Evolutionary conservation across 305 asterid species (phyloP).

Genomic region (Rubia tinctorum): DNA sequence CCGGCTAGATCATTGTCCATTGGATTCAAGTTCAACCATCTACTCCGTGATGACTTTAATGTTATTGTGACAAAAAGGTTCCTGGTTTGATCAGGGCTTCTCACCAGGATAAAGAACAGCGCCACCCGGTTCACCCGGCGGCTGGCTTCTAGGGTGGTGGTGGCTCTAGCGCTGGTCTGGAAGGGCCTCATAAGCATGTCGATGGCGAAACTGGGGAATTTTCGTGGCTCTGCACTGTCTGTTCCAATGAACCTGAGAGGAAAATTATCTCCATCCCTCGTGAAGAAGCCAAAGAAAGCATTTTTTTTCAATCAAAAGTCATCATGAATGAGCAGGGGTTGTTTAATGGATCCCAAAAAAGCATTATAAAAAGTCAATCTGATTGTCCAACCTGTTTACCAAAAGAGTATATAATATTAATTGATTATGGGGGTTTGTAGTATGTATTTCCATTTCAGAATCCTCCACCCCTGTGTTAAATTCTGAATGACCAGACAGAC

Average conservation of each 20-base stretch:
- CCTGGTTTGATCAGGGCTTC: background rate
- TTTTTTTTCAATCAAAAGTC: no score
- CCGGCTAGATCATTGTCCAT: background rate
- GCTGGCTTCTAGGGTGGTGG: background rate
- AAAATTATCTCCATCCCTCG: background rate
- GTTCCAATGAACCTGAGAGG: conserved; percentile 2
- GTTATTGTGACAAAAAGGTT: background rate
- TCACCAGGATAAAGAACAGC: background rate
- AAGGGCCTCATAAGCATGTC: background rate
- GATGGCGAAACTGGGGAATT: background rate
- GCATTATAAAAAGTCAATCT: no score
- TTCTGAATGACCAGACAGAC: no score
- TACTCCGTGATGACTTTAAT: background rate
- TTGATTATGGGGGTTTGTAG: no score
- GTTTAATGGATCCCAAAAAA: no score
- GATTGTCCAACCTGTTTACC: no score
- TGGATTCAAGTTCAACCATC: background rate
- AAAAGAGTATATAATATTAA: no score
- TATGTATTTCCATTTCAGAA: no score
- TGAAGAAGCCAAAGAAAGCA: background rate
- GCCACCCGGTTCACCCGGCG: background rate
- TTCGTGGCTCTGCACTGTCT: background rate
- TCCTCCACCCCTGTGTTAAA: no score
- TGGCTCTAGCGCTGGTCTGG: conserved; percentile 6
- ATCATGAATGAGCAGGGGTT: no score